Percentiles rank a stretch among this genome's conserved stretches.
Conservation (phyloP, 371 early-diverging fungal species). For the Globomyces sp. region DNA sequence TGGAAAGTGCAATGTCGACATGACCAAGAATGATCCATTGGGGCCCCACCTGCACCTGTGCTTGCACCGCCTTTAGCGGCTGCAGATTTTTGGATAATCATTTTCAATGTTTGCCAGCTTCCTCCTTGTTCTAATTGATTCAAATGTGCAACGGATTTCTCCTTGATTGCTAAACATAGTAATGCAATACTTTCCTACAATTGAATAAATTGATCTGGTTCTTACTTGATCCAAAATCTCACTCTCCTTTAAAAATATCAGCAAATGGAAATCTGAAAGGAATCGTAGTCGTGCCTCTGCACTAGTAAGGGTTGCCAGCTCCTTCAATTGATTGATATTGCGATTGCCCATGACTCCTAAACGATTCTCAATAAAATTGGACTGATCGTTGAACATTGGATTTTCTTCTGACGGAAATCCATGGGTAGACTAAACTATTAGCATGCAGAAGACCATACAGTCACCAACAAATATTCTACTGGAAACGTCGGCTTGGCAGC, state of each 20-base stretch:
- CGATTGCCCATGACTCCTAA: slow-evolving; percentile 33
- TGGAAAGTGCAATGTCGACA: slow-evolving; percentile 94
- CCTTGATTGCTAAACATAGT: slow-evolving; percentile 3
- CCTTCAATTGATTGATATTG: slow-evolving; percentile 38
- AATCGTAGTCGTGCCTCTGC: background rate
- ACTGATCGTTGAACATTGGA: slow-evolving; percentile 66
- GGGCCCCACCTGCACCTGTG: slow-evolving; percentile 24
- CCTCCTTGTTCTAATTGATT: slow-evolving; percentile 49
- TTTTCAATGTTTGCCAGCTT: slow-evolving; percentile 79
- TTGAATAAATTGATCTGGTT: slow-evolving; percentile 6
- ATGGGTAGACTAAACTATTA: slow-evolving; percentile 69
- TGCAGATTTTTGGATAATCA: slow-evolving; percentile 48
- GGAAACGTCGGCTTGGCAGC: slow-evolving; percentile 89
- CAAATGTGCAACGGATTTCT: slow-evolving; percentile 53
- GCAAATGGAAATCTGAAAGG: slow-evolving; percentile 80
- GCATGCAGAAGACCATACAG: slow-evolving; percentile 57
- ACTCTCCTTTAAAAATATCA: slow-evolving; percentile 59
- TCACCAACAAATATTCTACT: slow-evolving; percentile 92
- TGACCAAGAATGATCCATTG: slow-evolving; percentile 56
- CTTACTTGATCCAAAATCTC: slow-evolving; percentile 39
- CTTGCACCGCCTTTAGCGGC: slow-evolving; percentile 23
- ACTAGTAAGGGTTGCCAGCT: slow-evolving; percentile 39
- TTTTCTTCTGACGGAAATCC: slow-evolving; percentile 86
- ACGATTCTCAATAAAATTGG: slow-evolving; percentile 76
- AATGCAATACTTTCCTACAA: background rate